Evolutionary conservation across 169 alveolate genomes (phyloP).

Genomic region (Cryptosporidium sp.): DNA sequence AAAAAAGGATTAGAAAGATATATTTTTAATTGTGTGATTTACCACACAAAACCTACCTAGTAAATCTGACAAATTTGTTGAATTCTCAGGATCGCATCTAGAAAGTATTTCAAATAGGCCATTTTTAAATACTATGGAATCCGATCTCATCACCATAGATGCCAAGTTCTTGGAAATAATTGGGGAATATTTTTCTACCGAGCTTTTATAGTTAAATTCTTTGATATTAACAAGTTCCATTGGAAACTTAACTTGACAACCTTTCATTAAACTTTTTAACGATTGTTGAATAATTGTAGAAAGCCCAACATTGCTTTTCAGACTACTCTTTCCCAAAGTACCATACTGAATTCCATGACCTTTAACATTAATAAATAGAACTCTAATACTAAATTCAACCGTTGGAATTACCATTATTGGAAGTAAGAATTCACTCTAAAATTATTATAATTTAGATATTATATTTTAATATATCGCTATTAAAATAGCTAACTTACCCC

Average conservation of each 20-base stretch:
- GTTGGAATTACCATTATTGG: conserved; percentile 41
- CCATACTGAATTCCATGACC: conserved; percentile 72
- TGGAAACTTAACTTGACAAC: conserved; percentile 13
- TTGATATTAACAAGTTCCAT: conserved; percentile 35
- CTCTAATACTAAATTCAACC: conserved; percentile 19
- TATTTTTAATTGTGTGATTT: background rate
- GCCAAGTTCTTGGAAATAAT: conserved; percentile 53
- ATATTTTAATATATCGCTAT: background rate
- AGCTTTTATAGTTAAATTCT: conserved; percentile 20
- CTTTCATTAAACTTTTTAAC: conserved; percentile 13
- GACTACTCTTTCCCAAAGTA: conserved; percentile 50
- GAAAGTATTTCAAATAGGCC: conserved; percentile 46
- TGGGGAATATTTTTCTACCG: conserved; percentile 49
- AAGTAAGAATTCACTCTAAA: conserved; percentile 34
- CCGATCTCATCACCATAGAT: conserved; percentile 70
- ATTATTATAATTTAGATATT: background rate
- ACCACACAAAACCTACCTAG: conserved; percentile 22
- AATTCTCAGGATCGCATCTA: conserved; percentile 36
- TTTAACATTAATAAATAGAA: conserved; percentile 47
- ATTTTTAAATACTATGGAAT: conserved; percentile 44
- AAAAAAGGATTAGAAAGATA: background rate
- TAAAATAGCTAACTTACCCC: conserved; percentile 29
- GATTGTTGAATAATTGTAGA: conserved; percentile 36
- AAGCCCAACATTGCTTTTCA: conserved; percentile 48
- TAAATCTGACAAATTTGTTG: background rate